phyloP scores from a whole-genome alignment of 2,329 filamentous ascomycete species.

The Aphanoascus verrucosus region DNA sequence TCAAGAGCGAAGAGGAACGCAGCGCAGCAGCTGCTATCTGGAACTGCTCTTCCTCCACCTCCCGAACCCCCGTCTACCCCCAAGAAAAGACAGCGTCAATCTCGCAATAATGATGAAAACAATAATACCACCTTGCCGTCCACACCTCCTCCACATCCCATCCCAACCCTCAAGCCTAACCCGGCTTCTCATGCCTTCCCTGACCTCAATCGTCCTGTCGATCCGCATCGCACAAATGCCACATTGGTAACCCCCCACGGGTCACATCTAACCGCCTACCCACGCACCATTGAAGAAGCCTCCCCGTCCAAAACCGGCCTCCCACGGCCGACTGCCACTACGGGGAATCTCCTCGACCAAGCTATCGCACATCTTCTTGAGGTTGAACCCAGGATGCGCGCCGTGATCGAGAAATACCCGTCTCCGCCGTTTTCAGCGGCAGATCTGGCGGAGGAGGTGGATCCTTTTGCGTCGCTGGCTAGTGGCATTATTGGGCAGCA shows the following conservation, averaged over 20 bases:
- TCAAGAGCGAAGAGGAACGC: neutral
- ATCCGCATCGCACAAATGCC: conserved; percentile 40
- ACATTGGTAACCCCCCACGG: conserved; percentile 39
- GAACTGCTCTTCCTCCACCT: neutral
- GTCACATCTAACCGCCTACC: conserved; percentile 39
- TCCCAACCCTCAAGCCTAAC: conserved; percentile 25
- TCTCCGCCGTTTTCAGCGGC: conserved; percentile 72
- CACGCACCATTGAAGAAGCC: conserved; percentile 30
- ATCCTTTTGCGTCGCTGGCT: conserved; percentile 74
- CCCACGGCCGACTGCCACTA: conserved; percentile 46
- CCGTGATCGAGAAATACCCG: conserved; percentile 60
- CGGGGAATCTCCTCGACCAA: conserved; percentile 60
- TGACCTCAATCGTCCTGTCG: conserved; percentile 36
- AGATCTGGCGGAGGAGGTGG: conserved; percentile 71
- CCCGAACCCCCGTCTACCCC: neutral
- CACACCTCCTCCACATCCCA: conserved; percentile 21
- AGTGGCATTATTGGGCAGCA: conserved; percentile 94
- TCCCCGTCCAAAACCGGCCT: conserved; percentile 33
- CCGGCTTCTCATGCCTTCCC: conserved; percentile 24
- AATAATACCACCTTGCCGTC: conserved; percentile 9
- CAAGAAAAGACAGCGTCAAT: conserved; percentile 3
- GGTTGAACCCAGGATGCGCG: conserved; percentile 60
- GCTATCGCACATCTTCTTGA: conserved; percentile 64
- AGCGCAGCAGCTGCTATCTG: neutral
- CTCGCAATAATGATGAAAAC: conserved; percentile 9